Evolutionary conservation across 441 rosid species (phyloP), one percentile per base, ranked within the genome.

Genomic region (Syzygium malaccense): DNA sequence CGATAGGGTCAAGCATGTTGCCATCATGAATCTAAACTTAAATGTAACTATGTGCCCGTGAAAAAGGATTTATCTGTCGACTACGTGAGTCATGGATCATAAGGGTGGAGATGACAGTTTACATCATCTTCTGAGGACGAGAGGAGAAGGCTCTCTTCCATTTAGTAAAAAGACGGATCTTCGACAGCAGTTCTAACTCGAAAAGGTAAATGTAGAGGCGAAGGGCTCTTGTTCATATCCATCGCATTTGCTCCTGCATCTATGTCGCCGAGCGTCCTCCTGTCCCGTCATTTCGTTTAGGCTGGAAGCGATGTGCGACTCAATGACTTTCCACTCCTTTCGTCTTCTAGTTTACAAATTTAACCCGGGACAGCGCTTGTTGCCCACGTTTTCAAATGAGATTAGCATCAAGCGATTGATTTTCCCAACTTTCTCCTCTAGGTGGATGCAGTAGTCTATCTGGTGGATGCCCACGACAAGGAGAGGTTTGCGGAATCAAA

Each of bases 401-500:
- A 62, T n/a, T n/a, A 6, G 0, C n/a, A 0, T 62, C 1, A n/a
- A 0, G 6, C 0, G 9, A n/a, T 28, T 28, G 33, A 62, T 62
- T 10, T 62, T 62, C 19, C 1, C 1, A 4, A 3, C 68, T 28
- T 60, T 71, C 7, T 64, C 32, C 37, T 23, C 48, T 57, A 89
- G 87, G 88, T 87, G 10, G 89, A 89, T 62, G 87, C 88, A 5
- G 90, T 84, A 32, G 32, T 45, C 4, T 87, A 89, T 85, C 17
- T 87, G 51, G 90, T 89, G 14, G 87, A 89, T 20, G 86, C 90
- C 64, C 64, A 55, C 28, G 88, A 87, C 85, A 83, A 54, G 88
- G 88, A 86, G 54, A 89, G 90, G 26, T 87, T 87, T 51, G 85
- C 75, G 13, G 90, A 89, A 54, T 89, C 90, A 53, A 87, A 55